Conservation (phyloP, 352 stramenopile genomes). For the Globisporangium paroecandrum region DNA sequence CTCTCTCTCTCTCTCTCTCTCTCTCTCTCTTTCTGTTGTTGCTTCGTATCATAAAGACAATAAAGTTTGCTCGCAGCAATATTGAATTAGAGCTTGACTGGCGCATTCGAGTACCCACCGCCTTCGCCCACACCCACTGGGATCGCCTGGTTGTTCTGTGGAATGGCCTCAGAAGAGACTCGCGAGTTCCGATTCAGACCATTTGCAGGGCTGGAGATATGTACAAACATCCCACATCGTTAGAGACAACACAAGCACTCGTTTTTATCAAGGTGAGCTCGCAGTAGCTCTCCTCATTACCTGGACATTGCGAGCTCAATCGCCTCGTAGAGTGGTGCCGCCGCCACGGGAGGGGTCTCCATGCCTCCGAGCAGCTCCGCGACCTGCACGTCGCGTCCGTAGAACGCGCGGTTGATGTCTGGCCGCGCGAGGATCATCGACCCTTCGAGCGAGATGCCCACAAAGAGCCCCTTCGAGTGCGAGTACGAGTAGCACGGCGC, state of each 20-base stretch:
- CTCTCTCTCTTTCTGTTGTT: background rate
- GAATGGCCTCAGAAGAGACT: background rate
- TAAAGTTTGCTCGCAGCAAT: background rate
- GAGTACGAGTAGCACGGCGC: constrained; percentile 92
- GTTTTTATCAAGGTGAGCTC: too few relatives aligned
- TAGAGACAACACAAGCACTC: too few relatives aligned
- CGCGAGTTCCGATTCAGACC: constrained; percentile 43
- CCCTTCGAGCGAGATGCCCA: constrained; percentile 88
- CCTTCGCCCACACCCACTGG: constrained; percentile 13
- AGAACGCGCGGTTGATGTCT: constrained; percentile 92
- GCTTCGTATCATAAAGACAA: background rate
- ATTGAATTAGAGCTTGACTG: constrained; percentile 34
- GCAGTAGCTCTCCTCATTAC: constrained; percentile 18
- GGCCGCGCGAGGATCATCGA: constrained; percentile 85
- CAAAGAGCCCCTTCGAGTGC: constrained; percentile 88
- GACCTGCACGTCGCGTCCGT: constrained; percentile 72
- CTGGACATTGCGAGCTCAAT: constrained; percentile 65
- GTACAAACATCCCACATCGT: too few relatives aligned
- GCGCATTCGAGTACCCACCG: constrained; percentile 32
- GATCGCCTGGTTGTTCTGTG: constrained; percentile 15
- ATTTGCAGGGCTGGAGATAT: constrained; percentile 47
- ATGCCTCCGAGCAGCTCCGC: constrained; percentile 72
- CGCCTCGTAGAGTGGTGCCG: constrained; percentile 82
- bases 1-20: too few relatives aligned
- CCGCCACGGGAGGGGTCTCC: constrained; percentile 77